phyloP scores from a whole-genome alignment of 2,329 filamentous ascomycete species.

The Emydomyces testavorans region DNA sequence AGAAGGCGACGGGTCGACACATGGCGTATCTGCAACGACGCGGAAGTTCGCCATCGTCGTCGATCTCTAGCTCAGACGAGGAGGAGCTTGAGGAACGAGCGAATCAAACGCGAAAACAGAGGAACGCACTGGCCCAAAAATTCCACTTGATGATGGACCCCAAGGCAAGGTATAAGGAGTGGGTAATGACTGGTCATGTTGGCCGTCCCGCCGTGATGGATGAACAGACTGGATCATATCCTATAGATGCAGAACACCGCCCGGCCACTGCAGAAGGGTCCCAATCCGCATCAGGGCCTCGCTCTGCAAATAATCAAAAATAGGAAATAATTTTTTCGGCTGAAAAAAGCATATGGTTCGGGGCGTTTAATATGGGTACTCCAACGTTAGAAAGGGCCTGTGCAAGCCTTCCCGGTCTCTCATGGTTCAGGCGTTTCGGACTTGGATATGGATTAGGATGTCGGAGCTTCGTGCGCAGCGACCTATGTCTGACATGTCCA shows the following conservation, averaged over 20 bases:
- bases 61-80: slow-evolving; percentile 45
- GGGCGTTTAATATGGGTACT: too few species aligned
- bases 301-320: neutral
- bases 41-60: slow-evolving; percentile 33
- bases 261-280: neutral
- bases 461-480: too few species aligned
- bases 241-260: neutral
- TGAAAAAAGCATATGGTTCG: too few species aligned
- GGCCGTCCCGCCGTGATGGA: neutral
- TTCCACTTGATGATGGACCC: slow-evolving; percentile 10
- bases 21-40: slow-evolving; percentile 43
- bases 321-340: neutral
- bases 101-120: neutral
- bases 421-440: too few species aligned
- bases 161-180: slow-evolving; percentile 13
- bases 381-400: too few species aligned
- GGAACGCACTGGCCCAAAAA: neutral
- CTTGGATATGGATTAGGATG: too few species aligned
- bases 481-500: too few species aligned
- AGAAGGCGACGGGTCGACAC: slow-evolving; percentile 51
- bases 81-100: slow-evolving; percentile 38
- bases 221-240: neutral
- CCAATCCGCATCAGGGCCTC: neutral
- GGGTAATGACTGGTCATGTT: slow-evolving; percentile 11
- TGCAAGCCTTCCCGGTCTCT: too few species aligned